Percentiles rank a stretch among this genome's conserved stretches.
Evolutionary conservation across 768 basidiomycete genomes (phyloP).

Genomic region (Psilocybe cyanescens): DNA sequence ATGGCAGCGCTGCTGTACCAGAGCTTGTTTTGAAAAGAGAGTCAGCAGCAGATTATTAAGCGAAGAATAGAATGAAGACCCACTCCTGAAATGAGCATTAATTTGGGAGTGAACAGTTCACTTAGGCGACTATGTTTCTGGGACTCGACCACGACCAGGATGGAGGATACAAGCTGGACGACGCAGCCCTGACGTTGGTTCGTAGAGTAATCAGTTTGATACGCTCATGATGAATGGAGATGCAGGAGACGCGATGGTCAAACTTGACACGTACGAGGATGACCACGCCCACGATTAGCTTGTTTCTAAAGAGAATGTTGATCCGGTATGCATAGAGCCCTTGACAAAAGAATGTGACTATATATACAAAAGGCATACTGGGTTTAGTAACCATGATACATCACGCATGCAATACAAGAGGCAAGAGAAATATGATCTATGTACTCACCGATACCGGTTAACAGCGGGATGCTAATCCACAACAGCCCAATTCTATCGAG

Average conservation of each 20-base stretch:
- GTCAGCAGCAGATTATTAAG: background rate
- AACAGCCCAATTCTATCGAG: slow-evolving; percentile 2
- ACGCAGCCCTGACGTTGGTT: background rate
- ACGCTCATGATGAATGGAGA: too few relatives aligned
- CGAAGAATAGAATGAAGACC: background rate
- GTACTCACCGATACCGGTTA: slow-evolving; percentile 10
- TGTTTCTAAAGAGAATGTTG: background rate
- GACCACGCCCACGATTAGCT: background rate
- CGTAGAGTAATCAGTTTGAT: background rate
- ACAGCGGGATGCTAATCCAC: slow-evolving; percentile 9
- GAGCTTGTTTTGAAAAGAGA: background rate
- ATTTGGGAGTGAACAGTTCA: slow-evolving; percentile 1
- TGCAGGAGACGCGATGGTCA: too few relatives aligned
- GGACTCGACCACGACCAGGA: background rate
- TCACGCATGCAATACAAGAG: too few relatives aligned
- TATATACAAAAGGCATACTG: background rate
- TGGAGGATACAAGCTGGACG: background rate
- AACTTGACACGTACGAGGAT: background rate
- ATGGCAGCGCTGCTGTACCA: slow-evolving; percentile 7
- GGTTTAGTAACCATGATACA: too few relatives aligned
- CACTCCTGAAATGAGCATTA: background rate
- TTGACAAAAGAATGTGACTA: slow-evolving; percentile 10
- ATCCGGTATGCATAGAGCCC: slow-evolving; percentile 2
- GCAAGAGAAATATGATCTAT: too few relatives aligned
- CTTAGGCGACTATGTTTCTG: background rate